phyloP scores from a whole-genome alignment of 805 yeast species.

The Wickerhamiella allomyrinae region DNA sequence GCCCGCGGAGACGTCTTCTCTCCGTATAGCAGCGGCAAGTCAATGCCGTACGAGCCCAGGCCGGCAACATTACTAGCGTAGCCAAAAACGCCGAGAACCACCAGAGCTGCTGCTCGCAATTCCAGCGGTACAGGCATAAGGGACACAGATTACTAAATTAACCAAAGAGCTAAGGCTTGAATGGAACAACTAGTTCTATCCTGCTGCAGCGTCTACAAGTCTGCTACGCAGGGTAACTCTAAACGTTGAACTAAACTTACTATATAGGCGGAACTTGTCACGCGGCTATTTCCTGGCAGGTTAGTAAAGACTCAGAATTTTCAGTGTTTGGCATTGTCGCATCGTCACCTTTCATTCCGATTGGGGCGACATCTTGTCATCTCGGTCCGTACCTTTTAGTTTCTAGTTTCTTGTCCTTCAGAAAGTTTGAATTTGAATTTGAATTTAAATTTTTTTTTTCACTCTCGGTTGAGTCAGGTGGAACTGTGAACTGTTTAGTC shows the following conservation, averaged over 20 bases:
- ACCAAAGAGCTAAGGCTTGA: too few relatives aligned
- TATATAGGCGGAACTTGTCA: too few relatives aligned
- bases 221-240: too few relatives aligned
- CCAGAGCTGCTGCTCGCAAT: conserved; percentile 12
- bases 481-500: too few relatives aligned
- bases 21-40: conserved; percentile 1
- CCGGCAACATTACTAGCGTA: conserved; percentile 6
- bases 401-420: neutral
- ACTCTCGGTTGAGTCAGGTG: neutral
- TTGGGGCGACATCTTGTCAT: conserved; percentile 22
- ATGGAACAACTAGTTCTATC: too few relatives aligned
- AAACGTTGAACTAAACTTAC: too few relatives aligned
- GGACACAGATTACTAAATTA: too few relatives aligned
- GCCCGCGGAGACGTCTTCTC: neutral
- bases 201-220: too few relatives aligned
- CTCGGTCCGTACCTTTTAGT: conserved; percentile 16
- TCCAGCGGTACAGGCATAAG: conserved; percentile 9
- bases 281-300: conserved; percentile 7
- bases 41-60: conserved; percentile 5
- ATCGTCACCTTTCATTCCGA: conserved; percentile 20
- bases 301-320: conserved; percentile 17
- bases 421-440: neutral
- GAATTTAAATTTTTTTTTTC: too few relatives aligned
- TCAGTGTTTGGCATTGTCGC: conserved; percentile 21
- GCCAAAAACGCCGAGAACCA: conserved; percentile 10